Evolutionary conservation across 306 rosid species (phyloP), one percentile per base, ranked within the genome.

Genomic region (Acmispon strigosus): DNA sequence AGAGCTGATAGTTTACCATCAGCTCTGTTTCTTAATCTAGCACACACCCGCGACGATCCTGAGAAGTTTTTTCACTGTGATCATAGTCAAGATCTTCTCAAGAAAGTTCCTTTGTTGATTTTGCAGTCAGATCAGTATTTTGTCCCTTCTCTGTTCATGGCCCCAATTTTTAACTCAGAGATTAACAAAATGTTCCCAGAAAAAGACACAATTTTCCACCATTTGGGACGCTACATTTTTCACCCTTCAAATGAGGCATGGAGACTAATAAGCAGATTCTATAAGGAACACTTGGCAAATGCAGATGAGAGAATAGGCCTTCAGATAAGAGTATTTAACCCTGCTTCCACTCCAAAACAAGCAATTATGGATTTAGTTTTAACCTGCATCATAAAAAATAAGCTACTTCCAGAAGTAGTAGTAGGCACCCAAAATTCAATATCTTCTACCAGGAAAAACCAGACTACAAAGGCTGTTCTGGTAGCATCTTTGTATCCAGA

Each of bases 41-140:
- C 57, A 49, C 77, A 80, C 41, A 65, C 60, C 32, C 50, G 44
- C 1, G 34, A 34, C 10, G 61, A 72, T 57, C 84, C 81, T n/a
- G 83, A 84, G 75, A 87, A 78, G 70, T 75, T 72, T 27, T 87
- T 87, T 77, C 85, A 84, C 42, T 87, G 92, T 52, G 78, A 70
- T 37, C 81, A 80, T 32, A 84, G 76, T 69, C 92, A 87, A 47
- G 29, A 45, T 49, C 68, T 76, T 73, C 79, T 87, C 22, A 45
- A 9, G 4, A 84, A 66, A 12, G 49, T 78, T 0, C 80, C 78
- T 0, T 61, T 85, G 83, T 51, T 87, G 75, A 65, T 84, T 37
- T 17, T 84, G 72, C 72, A 62, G 19, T 53, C 92, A 18, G 89
- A 82, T 74, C 83, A 87, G 77, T 87, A 84, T 54, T 82, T 84